Percentiles rank a stretch among this genome's conserved stretches.
Evolutionary conservation across 306 rosid genomes (phyloP).

Genomic region (Quercus bicolor): DNA sequence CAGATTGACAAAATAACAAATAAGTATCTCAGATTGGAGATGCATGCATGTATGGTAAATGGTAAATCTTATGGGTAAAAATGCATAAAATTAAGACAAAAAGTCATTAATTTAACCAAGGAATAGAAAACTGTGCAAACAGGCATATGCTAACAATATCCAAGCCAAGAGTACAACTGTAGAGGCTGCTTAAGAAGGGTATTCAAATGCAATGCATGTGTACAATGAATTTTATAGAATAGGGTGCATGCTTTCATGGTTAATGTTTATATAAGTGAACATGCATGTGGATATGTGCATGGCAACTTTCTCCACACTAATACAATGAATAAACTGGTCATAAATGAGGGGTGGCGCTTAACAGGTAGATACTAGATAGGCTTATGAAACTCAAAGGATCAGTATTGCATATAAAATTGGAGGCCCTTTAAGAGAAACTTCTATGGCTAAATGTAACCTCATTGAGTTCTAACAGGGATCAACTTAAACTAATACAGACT

Average conservation of each 20-base stretch:
- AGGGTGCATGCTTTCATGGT: not conserved
- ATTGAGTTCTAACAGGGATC: not conserved
- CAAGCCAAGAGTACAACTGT: conserved; percentile 9
- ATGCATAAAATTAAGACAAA: not conserved
- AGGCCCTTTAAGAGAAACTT: not conserved
- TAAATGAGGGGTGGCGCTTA: not conserved
- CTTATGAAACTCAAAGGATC: not conserved
- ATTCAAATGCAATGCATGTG: conserved; percentile 13
- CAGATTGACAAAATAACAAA: not conserved
- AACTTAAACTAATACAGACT: not conserved
- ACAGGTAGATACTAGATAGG: not conserved
- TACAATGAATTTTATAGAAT: not conserved
- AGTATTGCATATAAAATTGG: not conserved
- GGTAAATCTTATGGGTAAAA: not conserved
- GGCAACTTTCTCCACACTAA: conserved; percentile 1
- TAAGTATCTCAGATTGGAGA: not conserved
- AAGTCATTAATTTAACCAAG: not conserved
- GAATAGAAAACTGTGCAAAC: conserved; percentile 4
- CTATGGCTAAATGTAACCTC: not conserved
- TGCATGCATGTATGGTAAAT: not conserved
- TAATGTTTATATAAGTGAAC: not conserved
- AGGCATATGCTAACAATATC: conserved; percentile 5
- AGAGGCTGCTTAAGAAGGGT: conserved; percentile 1
- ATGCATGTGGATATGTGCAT: not conserved
- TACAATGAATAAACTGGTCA: not conserved